phyloP scores from a whole-genome alignment of 495 filamentous ascomycete species.

The Saxophila tyrrhenica region DNA sequence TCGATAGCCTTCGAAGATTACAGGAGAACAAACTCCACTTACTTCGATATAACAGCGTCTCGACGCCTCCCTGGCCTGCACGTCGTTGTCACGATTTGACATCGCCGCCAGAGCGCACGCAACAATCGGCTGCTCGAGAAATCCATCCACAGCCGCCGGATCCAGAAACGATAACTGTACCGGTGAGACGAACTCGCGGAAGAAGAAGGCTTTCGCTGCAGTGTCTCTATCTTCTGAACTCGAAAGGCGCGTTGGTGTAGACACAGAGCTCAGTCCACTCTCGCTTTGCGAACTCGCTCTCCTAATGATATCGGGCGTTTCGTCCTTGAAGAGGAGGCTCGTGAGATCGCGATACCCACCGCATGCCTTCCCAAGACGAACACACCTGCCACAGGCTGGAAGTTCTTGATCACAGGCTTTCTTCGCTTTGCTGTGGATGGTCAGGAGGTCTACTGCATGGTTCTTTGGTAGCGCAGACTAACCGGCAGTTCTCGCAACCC shows the following conservation, averaged over 20 bases:
- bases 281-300: neutral
- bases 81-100: constrained; percentile 3
- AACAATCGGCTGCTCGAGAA: constrained; percentile 10
- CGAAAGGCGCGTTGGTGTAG: neutral
- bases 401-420: constrained; percentile 12
- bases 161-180: constrained; percentile 7
- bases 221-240: constrained; percentile 1
- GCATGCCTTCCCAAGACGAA: constrained; percentile 10
- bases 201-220: constrained; percentile 5
- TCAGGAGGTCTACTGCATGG: neutral
- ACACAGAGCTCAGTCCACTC: neutral
- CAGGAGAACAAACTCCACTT: neutral
- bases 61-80: neutral
- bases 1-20: neutral
- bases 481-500: constrained; percentile 17
- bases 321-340: constrained; percentile 10
- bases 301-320: constrained; percentile 3
- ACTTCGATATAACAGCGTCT: constrained; percentile 11
- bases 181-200: constrained; percentile 6
- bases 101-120: constrained; percentile 10
- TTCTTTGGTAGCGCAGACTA: neutral
- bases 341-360: constrained; percentile 15
- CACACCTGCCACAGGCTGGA: constrained; percentile 13
- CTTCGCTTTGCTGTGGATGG: constrained; percentile 9
- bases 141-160: neutral